phyloP scores from a whole-genome alignment of 139 green algal genomes.

The Chlorella sp. region DNA sequence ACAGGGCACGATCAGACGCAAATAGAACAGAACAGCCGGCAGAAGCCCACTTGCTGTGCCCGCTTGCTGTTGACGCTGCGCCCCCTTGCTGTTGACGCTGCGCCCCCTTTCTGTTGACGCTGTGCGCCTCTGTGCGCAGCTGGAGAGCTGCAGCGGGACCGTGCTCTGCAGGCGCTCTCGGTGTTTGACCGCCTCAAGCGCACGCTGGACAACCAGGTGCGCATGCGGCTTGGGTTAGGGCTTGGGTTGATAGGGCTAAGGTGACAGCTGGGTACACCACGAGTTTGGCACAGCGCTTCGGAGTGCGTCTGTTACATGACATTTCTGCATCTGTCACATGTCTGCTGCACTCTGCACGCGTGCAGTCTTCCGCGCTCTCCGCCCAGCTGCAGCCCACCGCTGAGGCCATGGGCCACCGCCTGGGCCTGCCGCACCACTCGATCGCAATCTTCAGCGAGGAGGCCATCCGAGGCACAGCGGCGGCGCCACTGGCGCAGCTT shows the following conservation, averaged over 20 bases:
- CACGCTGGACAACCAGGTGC: slow-evolving; percentile 35
- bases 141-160: slow-evolving; percentile 9
- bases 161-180: slow-evolving; percentile 45
- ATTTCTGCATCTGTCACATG: no score
- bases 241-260: no score
- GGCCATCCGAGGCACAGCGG: slow-evolving; percentile 43
- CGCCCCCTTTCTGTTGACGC: background rate
- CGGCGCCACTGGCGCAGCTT: slow-evolving; percentile 61
- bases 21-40: no score
- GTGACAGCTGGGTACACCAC: no score
- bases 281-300: no score
- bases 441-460: slow-evolving; percentile 49
- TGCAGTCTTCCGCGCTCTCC: slow-evolving; percentile 24
- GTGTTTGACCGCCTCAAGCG: slow-evolving; percentile 59
- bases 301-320: no score
- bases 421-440: slow-evolving; percentile 18
- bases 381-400: slow-evolving; percentile 48
- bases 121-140: slow-evolving; percentile 7
- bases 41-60: no score
- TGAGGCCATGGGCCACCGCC: slow-evolving; percentile 35
- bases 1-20: no score
- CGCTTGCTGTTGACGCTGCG: background rate
- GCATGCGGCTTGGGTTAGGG: no score
- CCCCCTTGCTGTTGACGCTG: background rate
- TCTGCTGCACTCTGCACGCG: no score